Conservation (phyloP, 2,329 filamentous ascomycete species). For the Ophiocordyceps camponoti-floridani region DNA sequence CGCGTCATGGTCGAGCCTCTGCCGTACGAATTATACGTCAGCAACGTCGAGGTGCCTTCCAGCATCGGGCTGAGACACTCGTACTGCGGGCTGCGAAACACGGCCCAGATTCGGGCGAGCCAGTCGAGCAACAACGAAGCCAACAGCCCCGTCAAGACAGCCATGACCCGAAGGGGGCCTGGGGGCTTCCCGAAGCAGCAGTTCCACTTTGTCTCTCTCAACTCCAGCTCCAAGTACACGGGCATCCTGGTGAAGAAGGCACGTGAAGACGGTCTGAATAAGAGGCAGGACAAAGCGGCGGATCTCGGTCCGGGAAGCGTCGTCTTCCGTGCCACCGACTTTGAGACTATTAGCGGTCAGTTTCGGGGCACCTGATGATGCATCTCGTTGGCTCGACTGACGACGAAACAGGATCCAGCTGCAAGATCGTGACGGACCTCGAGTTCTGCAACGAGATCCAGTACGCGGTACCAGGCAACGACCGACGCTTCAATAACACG, state of each 20-base stretch:
- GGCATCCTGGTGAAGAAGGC: constrained; percentile 53
- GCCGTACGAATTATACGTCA: constrained; percentile 65
- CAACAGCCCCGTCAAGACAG: constrained; percentile 30
- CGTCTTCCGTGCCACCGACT: constrained; percentile 55
- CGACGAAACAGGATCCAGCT: constrained; percentile 48
- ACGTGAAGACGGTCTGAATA: constrained; percentile 25
- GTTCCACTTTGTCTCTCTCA: constrained; percentile 66
- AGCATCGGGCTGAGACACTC: constrained; percentile 60
- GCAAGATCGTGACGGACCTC: constrained; percentile 73
- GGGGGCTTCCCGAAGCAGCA: constrained; percentile 64
- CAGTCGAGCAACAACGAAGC: constrained; percentile 26
- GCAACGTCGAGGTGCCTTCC: constrained; percentile 37
- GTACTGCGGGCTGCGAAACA: constrained; percentile 58
- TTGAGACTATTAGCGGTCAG: constrained; percentile 61
- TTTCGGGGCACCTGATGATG: background rate
- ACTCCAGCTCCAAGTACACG: constrained; percentile 51
- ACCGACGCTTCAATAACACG: constrained; percentile 38
- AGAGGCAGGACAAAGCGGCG: constrained; percentile 9
- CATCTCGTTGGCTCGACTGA: background rate
- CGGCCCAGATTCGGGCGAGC: constrained; percentile 43
- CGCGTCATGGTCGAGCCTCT: constrained; percentile 29
- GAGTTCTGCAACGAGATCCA: constrained; percentile 75
- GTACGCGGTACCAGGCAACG: constrained; percentile 78
- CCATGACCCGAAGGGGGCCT: constrained; percentile 51
- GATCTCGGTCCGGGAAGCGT: constrained; percentile 48